A percentile compares a stretch with the other conserved stretches of the same genome.
Evolutionary conservation across 768 basidiomycete genomes (phyloP).

Genomic region (Kondoa malvinella): DNA sequence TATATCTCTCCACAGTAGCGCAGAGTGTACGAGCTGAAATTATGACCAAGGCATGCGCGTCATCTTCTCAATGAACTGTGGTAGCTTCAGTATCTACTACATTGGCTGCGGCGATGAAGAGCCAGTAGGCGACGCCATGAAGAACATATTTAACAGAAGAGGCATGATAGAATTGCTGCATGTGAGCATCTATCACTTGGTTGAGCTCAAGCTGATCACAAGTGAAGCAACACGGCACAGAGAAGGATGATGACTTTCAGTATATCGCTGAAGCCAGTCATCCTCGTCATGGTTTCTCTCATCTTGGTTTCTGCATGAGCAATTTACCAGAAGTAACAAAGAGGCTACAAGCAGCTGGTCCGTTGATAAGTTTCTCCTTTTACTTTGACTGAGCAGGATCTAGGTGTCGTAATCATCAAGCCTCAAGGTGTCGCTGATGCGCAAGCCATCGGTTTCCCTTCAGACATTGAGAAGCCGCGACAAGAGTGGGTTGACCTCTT

Average conservation of each 20-base stretch:
- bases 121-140: neutral
- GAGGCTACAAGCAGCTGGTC: neutral
- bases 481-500: neutral
- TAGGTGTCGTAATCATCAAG: neutral
- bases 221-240: neutral
- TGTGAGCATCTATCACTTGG: neutral
- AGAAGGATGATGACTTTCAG: neutral
- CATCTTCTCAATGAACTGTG: neutral
- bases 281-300: neutral
- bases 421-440: neutral
- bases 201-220: neutral
- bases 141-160: neutral
- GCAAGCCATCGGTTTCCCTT: neutral
- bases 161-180: neutral
- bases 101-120: neutral
- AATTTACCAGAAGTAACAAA: neutral
- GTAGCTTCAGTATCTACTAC: neutral
- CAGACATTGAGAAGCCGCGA: neutral
- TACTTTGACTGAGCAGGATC: neutral
- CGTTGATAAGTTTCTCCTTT: neutral
- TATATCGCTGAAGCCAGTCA: neutral
- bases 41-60: neutral
- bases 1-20: neutral
- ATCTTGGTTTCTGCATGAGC: neutral
- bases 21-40: neutral